These are phyloP conservation scores for Torulaspora gathmanii DNA, from an alignment of 805 yeast species.

Conservation along the genomic window DNA sequence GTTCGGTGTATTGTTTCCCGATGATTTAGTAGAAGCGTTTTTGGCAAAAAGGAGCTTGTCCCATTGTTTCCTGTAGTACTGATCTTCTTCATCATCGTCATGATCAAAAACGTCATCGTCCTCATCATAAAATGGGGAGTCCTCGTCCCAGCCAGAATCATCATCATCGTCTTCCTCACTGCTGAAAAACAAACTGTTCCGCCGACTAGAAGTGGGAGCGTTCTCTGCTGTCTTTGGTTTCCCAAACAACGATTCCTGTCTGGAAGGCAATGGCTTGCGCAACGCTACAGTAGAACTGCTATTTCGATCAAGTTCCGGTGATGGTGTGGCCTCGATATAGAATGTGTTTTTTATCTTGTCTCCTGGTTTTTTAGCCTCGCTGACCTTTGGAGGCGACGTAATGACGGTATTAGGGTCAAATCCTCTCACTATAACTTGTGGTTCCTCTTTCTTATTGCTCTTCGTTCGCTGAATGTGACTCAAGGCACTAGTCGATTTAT, in stretches of 20 bases:
- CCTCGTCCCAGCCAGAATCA: slow-evolving; percentile 35
- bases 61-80: slow-evolving; percentile 33
- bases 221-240: slow-evolving; percentile 9
- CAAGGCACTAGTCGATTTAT: slow-evolving; percentile 10
- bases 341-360: slow-evolving; percentile 8
- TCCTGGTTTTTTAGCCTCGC: neutral
- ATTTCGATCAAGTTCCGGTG: slow-evolving; percentile 10
- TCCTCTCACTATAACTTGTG: slow-evolving; percentile 24
- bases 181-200: slow-evolving; percentile 28
- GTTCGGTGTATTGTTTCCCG: slow-evolving; percentile 9
- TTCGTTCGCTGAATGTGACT: slow-evolving; percentile 2
- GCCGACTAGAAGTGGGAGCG: slow-evolving; percentile 6
- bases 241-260: slow-evolving; percentile 18
- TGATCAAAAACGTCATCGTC: slow-evolving; percentile 21
- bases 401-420: slow-evolving; percentile 24
- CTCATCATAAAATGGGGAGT: slow-evolving; percentile 26
- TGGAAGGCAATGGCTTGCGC: slow-evolving; percentile 11
- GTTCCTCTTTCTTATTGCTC: slow-evolving; percentile 15
- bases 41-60: slow-evolving; percentile 29
- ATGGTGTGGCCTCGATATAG: slow-evolving; percentile 13
- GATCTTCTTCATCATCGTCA: slow-evolving; percentile 33
- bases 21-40: slow-evolving; percentile 9
- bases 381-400: slow-evolving; percentile 7
- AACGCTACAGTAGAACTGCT: slow-evolving; percentile 1
- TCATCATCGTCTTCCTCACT: slow-evolving; percentile 38